Conservation (phyloP, 1,284 basidiomycete genomes). For the Tylopilus sp. region DNA sequence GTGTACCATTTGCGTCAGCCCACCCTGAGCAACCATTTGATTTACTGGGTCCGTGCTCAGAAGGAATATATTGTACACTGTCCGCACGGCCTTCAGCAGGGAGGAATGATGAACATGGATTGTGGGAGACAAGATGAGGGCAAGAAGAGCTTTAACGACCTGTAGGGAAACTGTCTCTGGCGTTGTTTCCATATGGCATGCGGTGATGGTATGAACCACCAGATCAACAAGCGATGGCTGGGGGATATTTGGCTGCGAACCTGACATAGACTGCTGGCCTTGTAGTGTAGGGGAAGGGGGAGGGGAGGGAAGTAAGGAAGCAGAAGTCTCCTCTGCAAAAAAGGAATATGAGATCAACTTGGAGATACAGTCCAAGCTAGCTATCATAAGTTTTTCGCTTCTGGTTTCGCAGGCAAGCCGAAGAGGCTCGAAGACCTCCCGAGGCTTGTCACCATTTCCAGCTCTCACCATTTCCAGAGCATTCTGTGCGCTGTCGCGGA, state of each 20-base stretch:
- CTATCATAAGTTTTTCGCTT: slow-evolving; percentile 89
- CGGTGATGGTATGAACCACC: slow-evolving; percentile 90
- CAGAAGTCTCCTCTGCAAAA: slow-evolving; percentile 62
- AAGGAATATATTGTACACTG: slow-evolving; percentile 95
- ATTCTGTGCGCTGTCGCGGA: slow-evolving; percentile 77
- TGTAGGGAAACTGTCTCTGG: slow-evolving; percentile 90
- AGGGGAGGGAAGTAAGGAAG: slow-evolving; percentile 48
- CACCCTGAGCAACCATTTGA: slow-evolving; percentile 95
- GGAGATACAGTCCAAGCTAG: slow-evolving; percentile 92
- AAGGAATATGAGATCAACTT: slow-evolving; percentile 96
- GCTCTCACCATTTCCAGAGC: slow-evolving; percentile 82
- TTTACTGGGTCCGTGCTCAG: slow-evolving; percentile 86
- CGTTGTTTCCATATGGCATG: slow-evolving; percentile 84
- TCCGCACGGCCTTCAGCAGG: slow-evolving; percentile 89
- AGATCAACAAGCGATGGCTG: slow-evolving; percentile 80
- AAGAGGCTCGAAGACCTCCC: slow-evolving; percentile 90
- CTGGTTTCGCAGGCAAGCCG: slow-evolving; percentile 91
- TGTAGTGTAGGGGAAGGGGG: slow-evolving; percentile 63
- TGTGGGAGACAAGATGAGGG: slow-evolving; percentile 81
- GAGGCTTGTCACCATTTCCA: slow-evolving; percentile 65
- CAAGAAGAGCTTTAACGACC: slow-evolving; percentile 90
- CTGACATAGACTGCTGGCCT: slow-evolving; percentile 41
- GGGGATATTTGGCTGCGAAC: slow-evolving; percentile 51
- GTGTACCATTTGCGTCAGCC: slow-evolving; percentile 95
- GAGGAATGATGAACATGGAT: slow-evolving; percentile 91